phyloP scores from a whole-genome alignment of 2,329 filamentous ascomycete species.

The Pseudocercospora ulei region DNA sequence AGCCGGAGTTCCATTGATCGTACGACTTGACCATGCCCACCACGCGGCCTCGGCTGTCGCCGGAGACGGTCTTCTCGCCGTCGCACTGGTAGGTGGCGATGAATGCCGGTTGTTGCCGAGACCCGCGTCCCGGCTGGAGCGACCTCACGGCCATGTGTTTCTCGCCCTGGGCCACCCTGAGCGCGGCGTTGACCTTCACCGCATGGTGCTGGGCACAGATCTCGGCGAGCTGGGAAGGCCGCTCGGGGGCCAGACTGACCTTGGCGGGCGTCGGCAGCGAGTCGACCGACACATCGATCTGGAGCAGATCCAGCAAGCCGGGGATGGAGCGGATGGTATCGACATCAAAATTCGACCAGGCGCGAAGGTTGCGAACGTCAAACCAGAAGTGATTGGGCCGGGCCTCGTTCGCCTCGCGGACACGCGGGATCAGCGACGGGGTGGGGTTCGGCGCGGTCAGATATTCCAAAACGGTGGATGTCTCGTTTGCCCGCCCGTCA shows the following conservation, averaged over 20 bases:
- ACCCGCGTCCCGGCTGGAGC: slow-evolving; percentile 29
- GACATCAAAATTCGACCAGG: slow-evolving; percentile 72
- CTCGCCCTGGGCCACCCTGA: slow-evolving; percentile 64
- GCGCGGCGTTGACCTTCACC: slow-evolving; percentile 75
- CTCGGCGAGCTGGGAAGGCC: slow-evolving; percentile 62
- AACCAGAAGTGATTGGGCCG: slow-evolving; percentile 85
- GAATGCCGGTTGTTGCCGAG: slow-evolving; percentile 54
- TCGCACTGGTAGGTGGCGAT: slow-evolving; percentile 53
- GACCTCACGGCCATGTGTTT: slow-evolving; percentile 49
- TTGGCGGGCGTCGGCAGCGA: slow-evolving; percentile 51
- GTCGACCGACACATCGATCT: slow-evolving; percentile 48
- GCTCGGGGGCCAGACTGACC: slow-evolving; percentile 55
- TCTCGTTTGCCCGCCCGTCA: slow-evolving; percentile 32
- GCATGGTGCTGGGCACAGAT: slow-evolving; percentile 71
- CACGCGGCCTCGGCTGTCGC: slow-evolving; percentile 49
- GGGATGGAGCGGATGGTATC: slow-evolving; percentile 62
- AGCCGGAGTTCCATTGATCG: slow-evolving; percentile 89
- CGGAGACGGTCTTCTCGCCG: slow-evolving; percentile 42
- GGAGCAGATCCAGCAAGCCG: slow-evolving; percentile 61
- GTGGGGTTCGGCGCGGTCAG: slow-evolving; percentile 71
- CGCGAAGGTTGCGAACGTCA: slow-evolving; percentile 78
- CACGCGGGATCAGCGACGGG: slow-evolving; percentile 66
- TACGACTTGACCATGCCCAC: slow-evolving; percentile 85
- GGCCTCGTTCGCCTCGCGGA: slow-evolving; percentile 59
- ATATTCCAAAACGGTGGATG: slow-evolving; percentile 66